A percentile compares a stretch with the other conserved stretches of the same genome.
phyloP scores from a whole-genome alignment of 2,329 filamentous ascomycete species.

The Xylaria sp. region DNA sequence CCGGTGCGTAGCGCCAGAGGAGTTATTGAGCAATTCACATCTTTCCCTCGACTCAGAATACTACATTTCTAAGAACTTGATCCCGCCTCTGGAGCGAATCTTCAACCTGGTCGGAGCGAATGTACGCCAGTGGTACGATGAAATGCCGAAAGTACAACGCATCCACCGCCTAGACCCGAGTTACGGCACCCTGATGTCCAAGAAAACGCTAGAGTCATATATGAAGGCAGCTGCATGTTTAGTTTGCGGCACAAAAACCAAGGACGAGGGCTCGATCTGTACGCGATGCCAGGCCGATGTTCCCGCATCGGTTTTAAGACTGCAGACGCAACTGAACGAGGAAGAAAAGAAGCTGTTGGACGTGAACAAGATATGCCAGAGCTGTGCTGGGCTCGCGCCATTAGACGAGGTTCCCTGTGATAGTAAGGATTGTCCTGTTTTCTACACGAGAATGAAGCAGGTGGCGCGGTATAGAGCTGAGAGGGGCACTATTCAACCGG shows the following conservation, averaged over 20 bases:
- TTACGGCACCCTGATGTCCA: slow-evolving; percentile 52
- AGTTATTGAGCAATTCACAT: slow-evolving; percentile 79
- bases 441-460: slow-evolving; percentile 80
- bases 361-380: slow-evolving; percentile 78
- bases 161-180: slow-evolving; percentile 70
- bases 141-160: slow-evolving; percentile 92
- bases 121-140: slow-evolving; percentile 90
- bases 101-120: slow-evolving; percentile 97
- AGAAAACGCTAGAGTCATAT: slow-evolving; percentile 92
- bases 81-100: slow-evolving; percentile 93
- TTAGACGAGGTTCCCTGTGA: slow-evolving; percentile 86
- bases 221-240: slow-evolving; percentile 84
- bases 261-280: slow-evolving; percentile 63
- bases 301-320: slow-evolving; percentile 70
- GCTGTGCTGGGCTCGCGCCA: slow-evolving; percentile 78
- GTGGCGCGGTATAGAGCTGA: slow-evolving; percentile 58
- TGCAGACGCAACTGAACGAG: slow-evolving; percentile 70
- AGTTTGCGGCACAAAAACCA: slow-evolving; percentile 73
- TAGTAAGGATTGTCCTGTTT: slow-evolving; percentile 91
- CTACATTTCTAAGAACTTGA: slow-evolving; percentile 95
- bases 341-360: slow-evolving; percentile 73
- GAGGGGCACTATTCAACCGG: slow-evolving; percentile 52
- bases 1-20: slow-evolving; percentile 89
- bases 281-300: slow-evolving; percentile 63
- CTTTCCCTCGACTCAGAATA: slow-evolving; percentile 92